Percentiles rank a stretch among this genome's conserved stretches.
Conservation (phyloP, 306 rosid species). For the Casuarina equisetifolia region DNA sequence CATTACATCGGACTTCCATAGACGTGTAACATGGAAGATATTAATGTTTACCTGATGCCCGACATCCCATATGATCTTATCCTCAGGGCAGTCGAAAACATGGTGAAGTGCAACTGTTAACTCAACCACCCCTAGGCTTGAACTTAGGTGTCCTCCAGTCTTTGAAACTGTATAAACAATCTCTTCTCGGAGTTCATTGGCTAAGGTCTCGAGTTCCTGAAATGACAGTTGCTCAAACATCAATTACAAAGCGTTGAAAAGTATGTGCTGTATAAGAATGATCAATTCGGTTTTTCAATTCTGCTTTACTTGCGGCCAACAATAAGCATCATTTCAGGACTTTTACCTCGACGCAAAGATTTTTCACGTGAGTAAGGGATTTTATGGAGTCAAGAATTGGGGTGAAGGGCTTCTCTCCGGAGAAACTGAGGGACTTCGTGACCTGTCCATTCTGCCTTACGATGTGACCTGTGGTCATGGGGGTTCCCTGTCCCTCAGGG, state of each 20-base stretch:
- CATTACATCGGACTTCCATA: background rate
- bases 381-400: constrained; percentile 62
- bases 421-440: constrained; percentile 36
- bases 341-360: constrained; percentile 47
- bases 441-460: constrained; percentile 4
- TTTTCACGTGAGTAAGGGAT: constrained; percentile 58
- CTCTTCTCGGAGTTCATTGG: constrained; percentile 57
- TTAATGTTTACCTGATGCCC: constrained; percentile 57
- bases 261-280: background rate
- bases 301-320: background rate
- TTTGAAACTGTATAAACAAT: constrained; percentile 54
- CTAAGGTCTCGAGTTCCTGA: constrained; percentile 51
- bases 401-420: constrained; percentile 61
- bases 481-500: constrained; percentile 11
- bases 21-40: background rate
- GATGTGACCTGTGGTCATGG: background rate
- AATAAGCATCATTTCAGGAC: too few species aligned
- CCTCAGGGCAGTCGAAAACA: constrained; percentile 59
- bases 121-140: constrained; percentile 68
- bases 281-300: background rate
- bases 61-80: constrained; percentile 73
- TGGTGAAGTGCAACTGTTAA: constrained; percentile 70
- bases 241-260: background rate
- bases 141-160: constrained; percentile 60
- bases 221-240: background rate